These are phyloP conservation scores for Fusarium duplospermum DNA, from an alignment of 2,329 filamentous ascomycete species.

Conservation along the genomic window DNA sequence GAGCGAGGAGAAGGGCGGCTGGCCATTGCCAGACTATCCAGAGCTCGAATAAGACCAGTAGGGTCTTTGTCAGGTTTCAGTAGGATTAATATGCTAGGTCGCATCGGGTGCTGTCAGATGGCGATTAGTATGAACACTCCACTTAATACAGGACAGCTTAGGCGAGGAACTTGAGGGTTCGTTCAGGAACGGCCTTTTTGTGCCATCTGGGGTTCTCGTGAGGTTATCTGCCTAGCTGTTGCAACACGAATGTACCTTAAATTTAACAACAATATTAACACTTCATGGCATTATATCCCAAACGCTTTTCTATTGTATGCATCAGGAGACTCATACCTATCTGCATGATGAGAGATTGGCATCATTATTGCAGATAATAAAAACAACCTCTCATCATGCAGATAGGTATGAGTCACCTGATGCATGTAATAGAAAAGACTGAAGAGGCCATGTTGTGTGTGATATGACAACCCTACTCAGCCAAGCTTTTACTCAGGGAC, in stretches of 20 bases:
- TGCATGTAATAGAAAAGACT: background rate
- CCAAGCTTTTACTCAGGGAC: conserved; percentile 47
- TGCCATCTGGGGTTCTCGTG: background rate
- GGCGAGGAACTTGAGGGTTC: background rate
- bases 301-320: background rate
- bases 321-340: background rate
- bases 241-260: background rate
- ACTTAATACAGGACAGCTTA: background rate
- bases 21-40: conserved; percentile 24
- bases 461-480: background rate
- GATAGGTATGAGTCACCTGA: background rate
- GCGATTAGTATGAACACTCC: background rate
- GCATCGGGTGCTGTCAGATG: background rate
- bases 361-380: background rate
- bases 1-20: conserved; percentile 27
- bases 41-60: background rate
- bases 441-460: background rate
- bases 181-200: background rate
- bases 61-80: background rate
- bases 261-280: too few relatives aligned
- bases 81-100: background rate
- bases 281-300: too few relatives aligned
- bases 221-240: background rate
- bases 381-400: background rate
- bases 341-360: background rate